Evolutionary conservation across 495 filamentous ascomycete species (phyloP).

Genomic region (Aspergillus affinis): DNA sequence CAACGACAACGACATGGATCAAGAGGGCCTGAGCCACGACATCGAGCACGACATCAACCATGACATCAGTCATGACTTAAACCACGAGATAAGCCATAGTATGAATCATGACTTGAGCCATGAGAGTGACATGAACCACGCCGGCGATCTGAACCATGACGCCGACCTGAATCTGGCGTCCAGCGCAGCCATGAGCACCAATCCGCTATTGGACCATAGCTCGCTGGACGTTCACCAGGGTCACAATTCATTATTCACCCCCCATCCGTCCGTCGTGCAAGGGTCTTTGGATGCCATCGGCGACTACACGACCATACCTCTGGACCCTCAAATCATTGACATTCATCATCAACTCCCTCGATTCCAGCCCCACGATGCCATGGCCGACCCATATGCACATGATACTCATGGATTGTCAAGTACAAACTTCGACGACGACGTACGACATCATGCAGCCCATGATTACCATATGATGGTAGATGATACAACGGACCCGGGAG

Average conservation of each 20-base stretch:
- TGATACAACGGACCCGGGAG: slow-evolving; percentile 35
- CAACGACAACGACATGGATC: slow-evolving; percentile 10
- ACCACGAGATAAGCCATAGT: neutral
- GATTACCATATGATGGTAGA: slow-evolving; percentile 50
- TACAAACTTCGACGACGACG: slow-evolving; percentile 40
- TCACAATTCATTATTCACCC: slow-evolving; percentile 38
- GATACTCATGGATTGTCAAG: slow-evolving; percentile 28
- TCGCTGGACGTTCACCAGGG: slow-evolving; percentile 25
- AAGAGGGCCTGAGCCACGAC: neutral
- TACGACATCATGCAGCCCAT: slow-evolving; percentile 40
- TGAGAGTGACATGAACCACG: neutral
- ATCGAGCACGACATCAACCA: neutral
- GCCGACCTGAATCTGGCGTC: slow-evolving; percentile 15
- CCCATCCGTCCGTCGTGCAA: slow-evolving; percentile 28
- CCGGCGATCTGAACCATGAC: neutral
- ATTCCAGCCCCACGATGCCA: slow-evolving; percentile 39
- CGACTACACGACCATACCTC: slow-evolving; percentile 41
- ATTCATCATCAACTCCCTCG: slow-evolving; percentile 40
- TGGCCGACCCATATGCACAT: slow-evolving; percentile 36
- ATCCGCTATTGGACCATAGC: slow-evolving; percentile 36
- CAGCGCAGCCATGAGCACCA: slow-evolving; percentile 22
- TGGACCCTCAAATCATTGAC: slow-evolving; percentile 49
- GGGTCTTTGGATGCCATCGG: slow-evolving; percentile 36
- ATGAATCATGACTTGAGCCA: neutral
- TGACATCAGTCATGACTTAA: neutral